phyloP scores from a whole-genome alignment of 2,329 filamentous ascomycete species.

The Sporothrix schenckii region DNA sequence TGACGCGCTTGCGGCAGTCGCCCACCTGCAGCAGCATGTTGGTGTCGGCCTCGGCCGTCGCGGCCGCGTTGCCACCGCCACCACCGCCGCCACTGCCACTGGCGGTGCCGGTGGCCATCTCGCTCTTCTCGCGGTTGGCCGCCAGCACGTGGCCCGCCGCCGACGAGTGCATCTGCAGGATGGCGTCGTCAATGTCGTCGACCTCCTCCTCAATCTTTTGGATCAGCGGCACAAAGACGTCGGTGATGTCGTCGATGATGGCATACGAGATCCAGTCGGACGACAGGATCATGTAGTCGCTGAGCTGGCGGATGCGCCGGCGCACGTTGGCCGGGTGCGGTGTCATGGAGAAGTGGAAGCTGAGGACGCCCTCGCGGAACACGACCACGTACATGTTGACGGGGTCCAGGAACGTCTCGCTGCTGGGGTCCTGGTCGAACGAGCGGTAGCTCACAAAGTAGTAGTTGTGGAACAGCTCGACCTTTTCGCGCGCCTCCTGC shows the following conservation, averaged over 20 bases:
- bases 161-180: slow-evolving; percentile 76
- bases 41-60: slow-evolving; percentile 34
- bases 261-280: slow-evolving; percentile 99
- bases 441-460: slow-evolving; percentile 99
- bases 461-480: slow-evolving; percentile 95
- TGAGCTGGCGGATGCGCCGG: slow-evolving; percentile 86
- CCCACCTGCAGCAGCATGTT: slow-evolving; percentile 89
- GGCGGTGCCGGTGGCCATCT: slow-evolving; percentile 35
- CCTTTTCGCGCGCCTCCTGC: slow-evolving; percentile 96
- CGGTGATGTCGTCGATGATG: slow-evolving; percentile 97
- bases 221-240: slow-evolving; percentile 91
- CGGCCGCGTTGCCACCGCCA: slow-evolving; percentile 30
- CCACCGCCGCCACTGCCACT: too few species aligned
- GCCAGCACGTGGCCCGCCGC: slow-evolving; percentile 41
- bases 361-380: slow-evolving; percentile 92
- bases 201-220: slow-evolving; percentile 94
- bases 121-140: slow-evolving; percentile 40
- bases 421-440: slow-evolving; percentile 91
- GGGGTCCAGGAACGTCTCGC: slow-evolving; percentile 87
- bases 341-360: slow-evolving; percentile 95
- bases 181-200: slow-evolving; percentile 92
- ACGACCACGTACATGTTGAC: slow-evolving; percentile 98
- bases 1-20: slow-evolving; percentile 94
- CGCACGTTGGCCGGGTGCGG: slow-evolving; percentile 96
- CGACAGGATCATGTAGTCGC: slow-evolving; percentile 88